Conservation (phyloP, 345 rosid species). For the Lumnitzera racemosa region DNA sequence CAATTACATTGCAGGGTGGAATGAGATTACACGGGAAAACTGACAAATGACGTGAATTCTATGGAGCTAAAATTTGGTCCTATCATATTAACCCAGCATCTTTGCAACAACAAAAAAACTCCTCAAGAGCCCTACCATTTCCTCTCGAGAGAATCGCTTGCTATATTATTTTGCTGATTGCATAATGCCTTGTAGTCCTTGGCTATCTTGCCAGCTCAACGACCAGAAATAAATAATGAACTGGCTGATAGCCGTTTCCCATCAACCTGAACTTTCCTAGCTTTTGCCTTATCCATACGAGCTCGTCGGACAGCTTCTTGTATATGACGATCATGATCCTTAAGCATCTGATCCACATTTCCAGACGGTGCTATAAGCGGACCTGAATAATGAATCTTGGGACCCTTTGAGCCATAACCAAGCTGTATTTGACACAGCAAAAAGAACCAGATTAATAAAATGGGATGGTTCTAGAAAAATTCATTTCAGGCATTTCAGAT, state of each 20-base stretch:
- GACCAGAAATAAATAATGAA: conserved; percentile 73
- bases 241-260: conserved; percentile 50
- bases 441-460: no score
- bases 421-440: conserved; percentile 28
- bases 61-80: conserved; percentile 7
- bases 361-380: conserved; percentile 83
- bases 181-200: conserved; percentile 12
- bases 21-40: conserved; percentile 14
- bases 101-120: background rate
- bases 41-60: background rate
- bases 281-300: conserved; percentile 75
- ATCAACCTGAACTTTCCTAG: conserved; percentile 57
- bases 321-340: conserved; percentile 93
- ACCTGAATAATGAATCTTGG: conserved; percentile 91
- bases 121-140: no score
- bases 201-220: conserved; percentile 31
- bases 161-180: conserved; percentile 15
- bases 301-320: conserved; percentile 94
- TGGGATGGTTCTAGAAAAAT: no score
- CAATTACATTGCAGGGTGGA: conserved; percentile 16
- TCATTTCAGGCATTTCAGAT: background rate
- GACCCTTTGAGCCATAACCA: conserved; percentile 89
- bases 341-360: conserved; percentile 88
- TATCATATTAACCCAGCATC: background rate
- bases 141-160: conserved; percentile 10